Evolutionary conservation across 371 early-diverging fungal species (phyloP), one percentile per base, ranked within the genome.

Genomic region (Batrachochytrium dendrobatidis): DNA sequence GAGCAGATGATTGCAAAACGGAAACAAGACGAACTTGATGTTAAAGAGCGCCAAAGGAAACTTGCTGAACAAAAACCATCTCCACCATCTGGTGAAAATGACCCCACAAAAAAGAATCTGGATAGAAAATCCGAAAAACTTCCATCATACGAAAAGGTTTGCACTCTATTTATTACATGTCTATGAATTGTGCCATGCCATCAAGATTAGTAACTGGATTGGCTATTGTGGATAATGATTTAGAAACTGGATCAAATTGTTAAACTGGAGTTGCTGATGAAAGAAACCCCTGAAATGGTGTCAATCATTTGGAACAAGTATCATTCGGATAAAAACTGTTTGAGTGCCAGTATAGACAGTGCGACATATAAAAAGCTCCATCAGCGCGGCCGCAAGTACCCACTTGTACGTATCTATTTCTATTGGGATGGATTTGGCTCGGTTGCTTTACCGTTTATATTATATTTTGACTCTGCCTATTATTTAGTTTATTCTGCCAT

Each of bases 271-370:
- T 56, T 79, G 50, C 61, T 93, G 4, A 69, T 72, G 31, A 74
- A 80, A 30, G 82, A 86, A 62, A 63, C 76, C n/a, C 61, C 81
- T 0, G 86, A 89, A 39, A 77, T 75, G 2, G 86, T 92, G 39
- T 66, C 71, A 15, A 72, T 86, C 55, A 84, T 95, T 61, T 95
- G 94, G 95, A 90, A 83, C 44, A 73, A 82, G 57, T 87, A 86
- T 65, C 91, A 93, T 58, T 63, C 85, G 15, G 31, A 29, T 68
- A 80, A 51, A 74, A 79, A 83, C 58, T 85, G 81, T 50, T 75
- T 77, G 46, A 76, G 90, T 17, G 95, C 90, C 5, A 83, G 76
- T 3, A 86, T 95, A 46, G 85, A 89, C 1, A 73, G 71, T 3
- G 79, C 76, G 1, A 81, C 84, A 8, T 95, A 92, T 69, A 73